A percentile compares a stretch with the other conserved stretches of the same genome.
Conservation (phyloP, 768 basidiomycete species). For the Termitomyces sp. region DNA sequence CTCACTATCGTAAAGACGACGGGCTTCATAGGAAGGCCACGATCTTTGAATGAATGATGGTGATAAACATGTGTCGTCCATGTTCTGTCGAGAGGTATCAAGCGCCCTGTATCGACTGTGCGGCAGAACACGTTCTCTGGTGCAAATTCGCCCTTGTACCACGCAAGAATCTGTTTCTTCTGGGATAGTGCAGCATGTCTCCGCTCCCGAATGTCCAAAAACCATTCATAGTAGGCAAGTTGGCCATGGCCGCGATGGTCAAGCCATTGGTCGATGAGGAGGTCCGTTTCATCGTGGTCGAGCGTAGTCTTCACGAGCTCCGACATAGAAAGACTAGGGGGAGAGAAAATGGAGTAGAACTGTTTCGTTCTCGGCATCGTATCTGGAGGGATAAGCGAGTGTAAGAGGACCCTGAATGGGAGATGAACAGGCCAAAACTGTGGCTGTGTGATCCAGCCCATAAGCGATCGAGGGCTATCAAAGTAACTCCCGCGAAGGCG, state of each 20-base stretch:
- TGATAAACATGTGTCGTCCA: conserved; percentile 82
- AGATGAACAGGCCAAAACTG: conserved; percentile 11
- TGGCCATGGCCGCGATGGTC: conserved; percentile 57
- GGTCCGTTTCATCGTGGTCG: conserved; percentile 69
- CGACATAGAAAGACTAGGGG: conserved; percentile 66
- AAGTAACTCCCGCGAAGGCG: conserved; percentile 14
- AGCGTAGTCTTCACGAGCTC: conserved; percentile 77
- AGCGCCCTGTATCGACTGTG: conserved; percentile 70
- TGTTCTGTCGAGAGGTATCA: conserved; percentile 76
- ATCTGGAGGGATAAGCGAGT: conserved; percentile 5
- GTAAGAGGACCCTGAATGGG: neutral
- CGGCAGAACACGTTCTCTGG: conserved; percentile 79
- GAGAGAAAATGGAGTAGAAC: conserved; percentile 58
- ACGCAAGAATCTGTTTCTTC: conserved; percentile 45
- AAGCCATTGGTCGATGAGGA: conserved; percentile 81
- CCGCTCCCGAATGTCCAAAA: conserved; percentile 60
- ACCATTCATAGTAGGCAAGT: conserved; percentile 76
- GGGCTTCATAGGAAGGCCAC: conserved; percentile 71
- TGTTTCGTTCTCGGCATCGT: conserved; percentile 38
- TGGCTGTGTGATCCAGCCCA: conserved; percentile 12
- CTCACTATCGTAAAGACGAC: conserved; percentile 77
- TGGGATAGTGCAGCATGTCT: conserved; percentile 44
- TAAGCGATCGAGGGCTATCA: conserved; percentile 15
- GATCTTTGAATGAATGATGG: conserved; percentile 69
- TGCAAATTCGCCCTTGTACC: conserved; percentile 70